Base-by-base conservation (phyloP, 2,329 filamentous ascomycete genomes). In the Paecilomyces sp. region DNA sequence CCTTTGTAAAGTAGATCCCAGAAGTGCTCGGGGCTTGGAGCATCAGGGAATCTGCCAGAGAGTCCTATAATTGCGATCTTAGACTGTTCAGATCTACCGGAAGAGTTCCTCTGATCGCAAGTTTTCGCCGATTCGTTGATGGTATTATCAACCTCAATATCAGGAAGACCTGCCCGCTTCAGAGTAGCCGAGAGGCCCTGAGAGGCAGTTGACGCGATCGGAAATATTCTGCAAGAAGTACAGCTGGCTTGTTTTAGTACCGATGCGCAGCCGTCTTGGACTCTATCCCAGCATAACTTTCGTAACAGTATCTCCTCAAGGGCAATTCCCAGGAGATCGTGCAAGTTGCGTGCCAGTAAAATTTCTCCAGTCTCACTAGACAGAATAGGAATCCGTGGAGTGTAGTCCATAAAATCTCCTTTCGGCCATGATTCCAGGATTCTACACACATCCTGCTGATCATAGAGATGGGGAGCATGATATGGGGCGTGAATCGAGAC, bases 31-130 rank as follows among this genome's bases (percentile, higher is more conserved):
- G 61, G 58, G 54, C 60, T 62, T 22, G 58, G 53, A 31, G 88
- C 87, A 67, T 87, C 85, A 4, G 88, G 88, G 72, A 90, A 91
- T 57, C 88, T 83, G 57, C 89, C 88, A 55, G 88, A 83, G 84
- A 90, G 89, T 57, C 91, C 91, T 31, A 94, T 87, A 65, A 95
- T 91, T 62, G 91, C 91, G 61, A 94, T 83, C 34, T 63, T 63
- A 13, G 61, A 64, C 24, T 70, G 64, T 31, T 74, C 72, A 0
- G 72, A 52, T 31, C 69, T 69, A 25, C 72, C 72, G 4, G 66
- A 73, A 1, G 57, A 63, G 52, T 72, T 74, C 18, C 54, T 33
- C 15, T 33, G 57, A 6, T 65, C 63, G 0, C 64, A n/a, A 4
- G 65, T 63, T 7, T 67, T 65, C 9, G 64, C 57, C 1, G 68